These are phyloP conservation scores for Hypoxylon sp. DNA, from an alignment of 2,329 filamentous ascomycete species.

Conservation along the genomic window DNA sequence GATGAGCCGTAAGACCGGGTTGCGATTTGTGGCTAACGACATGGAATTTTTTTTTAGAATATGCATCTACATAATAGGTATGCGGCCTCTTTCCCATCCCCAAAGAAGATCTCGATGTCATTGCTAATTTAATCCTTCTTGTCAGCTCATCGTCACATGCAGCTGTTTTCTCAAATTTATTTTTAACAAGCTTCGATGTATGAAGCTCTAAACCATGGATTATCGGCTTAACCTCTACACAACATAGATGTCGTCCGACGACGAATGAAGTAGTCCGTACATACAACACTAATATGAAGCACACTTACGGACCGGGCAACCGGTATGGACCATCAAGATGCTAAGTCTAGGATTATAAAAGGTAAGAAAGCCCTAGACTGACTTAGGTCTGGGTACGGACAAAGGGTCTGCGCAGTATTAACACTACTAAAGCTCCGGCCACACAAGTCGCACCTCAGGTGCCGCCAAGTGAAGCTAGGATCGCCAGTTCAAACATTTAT, in stretches of 20 bases:
- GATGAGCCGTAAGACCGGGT: conserved; percentile 35
- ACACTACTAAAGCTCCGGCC: not conserved
- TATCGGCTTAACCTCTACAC: conserved; percentile 6
- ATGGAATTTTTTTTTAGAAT: conserved; percentile 25
- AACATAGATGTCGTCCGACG: conserved; percentile 5
- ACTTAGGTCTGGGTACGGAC: conserved; percentile 6
- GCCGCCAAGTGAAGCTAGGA: conserved; percentile 35
- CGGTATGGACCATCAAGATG: conserved; percentile 5
- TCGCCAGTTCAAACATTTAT: conserved; percentile 25
- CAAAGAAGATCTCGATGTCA: conserved; percentile 15
- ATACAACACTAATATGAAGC: conserved; percentile 6
- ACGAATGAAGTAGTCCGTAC: conserved; percentile 7
- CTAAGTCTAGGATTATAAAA: conserved; percentile 18
- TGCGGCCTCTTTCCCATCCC: not conserved
- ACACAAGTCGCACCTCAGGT: conserved; percentile 6
- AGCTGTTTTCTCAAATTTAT: conserved; percentile 17
- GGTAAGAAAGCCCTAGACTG: conserved; percentile 8
- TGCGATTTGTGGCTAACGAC: conserved; percentile 38
- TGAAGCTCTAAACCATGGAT: conserved; percentile 3
- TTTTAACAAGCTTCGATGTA: not conserved
- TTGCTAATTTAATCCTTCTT: conserved; percentile 21
- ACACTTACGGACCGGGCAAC: conserved; percentile 1
- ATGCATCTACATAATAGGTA: conserved; percentile 3
- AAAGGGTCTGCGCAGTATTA: not conserved
- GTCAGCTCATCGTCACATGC: conserved; percentile 30